These are phyloP conservation scores for Fonsecaea erecta DNA, from an alignment of 2,329 filamentous ascomycete species.

Conservation along the genomic window DNA sequence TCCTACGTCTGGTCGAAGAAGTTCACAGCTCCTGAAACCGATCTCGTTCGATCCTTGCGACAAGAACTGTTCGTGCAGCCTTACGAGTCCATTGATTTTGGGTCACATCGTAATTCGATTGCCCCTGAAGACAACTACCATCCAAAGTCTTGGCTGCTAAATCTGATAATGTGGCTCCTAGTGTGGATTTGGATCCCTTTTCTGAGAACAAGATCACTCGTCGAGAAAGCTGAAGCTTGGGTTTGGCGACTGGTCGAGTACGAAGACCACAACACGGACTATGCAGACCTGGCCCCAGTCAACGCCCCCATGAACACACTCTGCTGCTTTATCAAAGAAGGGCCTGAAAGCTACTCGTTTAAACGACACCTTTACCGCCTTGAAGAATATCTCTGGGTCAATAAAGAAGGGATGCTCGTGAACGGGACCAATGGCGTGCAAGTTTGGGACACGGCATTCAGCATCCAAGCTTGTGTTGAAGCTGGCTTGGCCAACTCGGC, in stretches of 20 bases:
- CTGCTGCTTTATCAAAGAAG: conserved; percentile 81
- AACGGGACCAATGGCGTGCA: conserved; percentile 99
- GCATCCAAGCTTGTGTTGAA: conserved; percentile 80
- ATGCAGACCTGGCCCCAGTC: conserved; percentile 82
- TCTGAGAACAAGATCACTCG: conserved; percentile 68
- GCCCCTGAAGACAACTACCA: conserved; percentile 84
- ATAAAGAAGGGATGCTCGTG: conserved; percentile 86
- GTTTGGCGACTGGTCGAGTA: conserved; percentile 81
- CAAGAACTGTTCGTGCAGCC: conserved; percentile 82
- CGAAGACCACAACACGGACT: conserved; percentile 93
- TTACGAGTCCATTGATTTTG: conserved; percentile 78
- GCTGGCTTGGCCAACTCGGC: conserved; percentile 77
- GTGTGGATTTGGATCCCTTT: conserved; percentile 81
- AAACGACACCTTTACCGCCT: conserved; percentile 78
- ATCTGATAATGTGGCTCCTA: conserved; percentile 75
- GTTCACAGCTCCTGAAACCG: conserved; percentile 77
- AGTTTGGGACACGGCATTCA: conserved; percentile 92
- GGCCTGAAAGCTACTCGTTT: conserved; percentile 72
- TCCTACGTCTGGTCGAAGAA: conserved; percentile 83
- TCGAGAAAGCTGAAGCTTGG: conserved; percentile 76
- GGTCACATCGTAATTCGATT: conserved; percentile 79
- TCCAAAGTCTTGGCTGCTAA: conserved; percentile 84
- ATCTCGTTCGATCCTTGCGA: conserved; percentile 72
- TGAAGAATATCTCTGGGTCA: conserved; percentile 89
- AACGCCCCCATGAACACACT: conserved; percentile 91